Base-by-base conservation (phyloP, 179 eudicot species). In the Vitellaria paradoxa region DNA sequence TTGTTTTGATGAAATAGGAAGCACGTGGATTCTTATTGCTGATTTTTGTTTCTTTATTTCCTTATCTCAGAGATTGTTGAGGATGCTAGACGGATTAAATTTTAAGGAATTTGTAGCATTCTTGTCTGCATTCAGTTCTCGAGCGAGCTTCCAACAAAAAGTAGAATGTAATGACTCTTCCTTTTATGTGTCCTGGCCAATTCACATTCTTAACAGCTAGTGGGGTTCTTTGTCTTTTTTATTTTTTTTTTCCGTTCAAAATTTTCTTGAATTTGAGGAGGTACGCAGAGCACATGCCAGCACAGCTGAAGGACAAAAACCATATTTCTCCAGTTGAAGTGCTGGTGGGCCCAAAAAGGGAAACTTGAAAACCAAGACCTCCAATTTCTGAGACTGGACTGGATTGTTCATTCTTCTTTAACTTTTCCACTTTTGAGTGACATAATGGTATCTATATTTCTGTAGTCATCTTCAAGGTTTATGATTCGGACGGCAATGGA, bases 81-180 rank as follows among this genome's bases (percentile, higher is more conserved):
- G 87, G 83, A 84, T 86, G 87, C 61, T 84, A 72, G 87, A 88
- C 65, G 91, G 89, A 23, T 70, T 88, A 79, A 88, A 86, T 81
- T 88, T 88, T 70, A 88, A 84, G 80, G 91, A 88, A 67, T 88
- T 88, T 63, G 91, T 88, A 12, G 85, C 89, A 6, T 88, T 88
- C 81, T 83, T 88, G 74, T 88, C 91, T 24, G 86, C 91, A 56
- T 88, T 88, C 76, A 86, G 91, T 71, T 77, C 89, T 60, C 85
- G 86, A 17, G 89, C 91, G 15, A 88, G 77, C 78, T 72, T 86
- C 70, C 91, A 84, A 74, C 87, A 86, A 11, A 86, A 88, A 82
- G 81, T 88, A 20, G 89, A 88, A 84, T 84, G 91, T 88, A 84
- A 78, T 66, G 66, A 61, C 40, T 53, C 74, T 20, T 75, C 61